Base-by-base conservation (phyloP, 768 basidiomycete genomes). In the Pulveroboletus sp. region DNA sequence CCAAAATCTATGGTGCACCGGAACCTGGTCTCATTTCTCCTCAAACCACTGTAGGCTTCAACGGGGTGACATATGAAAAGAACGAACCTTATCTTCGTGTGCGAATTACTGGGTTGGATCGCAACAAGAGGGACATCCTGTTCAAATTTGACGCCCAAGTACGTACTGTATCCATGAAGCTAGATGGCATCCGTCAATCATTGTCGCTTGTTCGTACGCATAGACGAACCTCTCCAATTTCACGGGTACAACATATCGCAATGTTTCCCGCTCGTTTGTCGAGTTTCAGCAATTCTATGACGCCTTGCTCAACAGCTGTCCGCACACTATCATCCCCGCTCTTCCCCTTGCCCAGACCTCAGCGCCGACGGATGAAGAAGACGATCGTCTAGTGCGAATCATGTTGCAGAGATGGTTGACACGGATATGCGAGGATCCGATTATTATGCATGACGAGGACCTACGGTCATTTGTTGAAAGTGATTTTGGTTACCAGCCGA, bases 241-340 rank as follows among this genome's bases (percentile, higher is more conserved):
- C 67, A 88, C 83, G 21, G 88, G 89, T 17, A 83, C 82, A 24
- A 82, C 88, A 45, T 97, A 97, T 65, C 83, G 93, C 57, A 94
- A 96, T 66, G 86, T 97, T 51, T 94, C 93, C 39, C 83, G 96
- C 50, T 95, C 93, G 33, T 98, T 97, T 67, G 70, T 85, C 61
- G 96, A 99, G 67, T 97, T 96, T 68, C 88, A 92, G 65, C 82
- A 89, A 55, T 92, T 98, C 69, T 92, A 93, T 59, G 93, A 96
- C 42, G 80, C 93, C 42, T 78, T 95, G 58, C 80, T 93, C 28
- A 80, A 86, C 60, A 92, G 81, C 68, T 94, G 91, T 66, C 96
- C 96, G 0, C 96, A 98, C 63, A 95, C 94, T 26, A 96, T 99
- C 59, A 77, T 97, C 14, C 92, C 96, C 8, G 96, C 96, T 5